Base-by-base conservation (phyloP, 139 green algal species). In the Chlorella sp. region DNA sequence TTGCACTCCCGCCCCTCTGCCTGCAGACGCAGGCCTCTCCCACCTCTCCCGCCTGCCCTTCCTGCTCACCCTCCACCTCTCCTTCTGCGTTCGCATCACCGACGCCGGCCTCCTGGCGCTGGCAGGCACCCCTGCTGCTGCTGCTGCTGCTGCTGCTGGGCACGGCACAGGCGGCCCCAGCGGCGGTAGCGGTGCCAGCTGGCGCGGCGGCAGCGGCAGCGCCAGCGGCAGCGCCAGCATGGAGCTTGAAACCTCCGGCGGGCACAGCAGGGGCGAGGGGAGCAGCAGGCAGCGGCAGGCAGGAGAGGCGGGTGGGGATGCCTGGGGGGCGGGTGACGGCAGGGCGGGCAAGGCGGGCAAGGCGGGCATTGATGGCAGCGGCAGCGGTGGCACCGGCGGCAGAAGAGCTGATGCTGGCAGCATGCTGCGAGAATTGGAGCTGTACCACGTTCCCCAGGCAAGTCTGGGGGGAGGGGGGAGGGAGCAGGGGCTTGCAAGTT, bases 381-480 rank as follows among this genome's bases (percentile, higher is more conserved):
- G 73, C 30, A 42, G 73, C 73, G 3, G 73, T 14, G 19, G 36
- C 76, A 3, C 36, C 34, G 76, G 76, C 36, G 39, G 77, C 77
- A 40, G 37, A 39, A 34, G 39, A 7, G 73, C 22, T 1, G 0
- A 3, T 69, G 26, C 61, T 22, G 28, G 53, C 28, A 73, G 81
- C 81, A 42, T 69, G 64, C 79, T 90, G 32, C 60, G 36, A 14
- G 76, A 85, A 37, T 15, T 90, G 36, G 87, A 90, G 79, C 61
- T 90, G 40, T 90, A 90, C 78, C 87, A 90, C 19, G 80, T 81
- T 1, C 78, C 64, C 1, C 87, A 90, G 87, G 76, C 42, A 26
- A 61, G 84, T 5, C 48, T 57, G 48, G 48, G 48, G 48, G 48
- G 48, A n/a, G n/a, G n/a, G n/a, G n/a, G n/a, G n/a, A n/a, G n/a